Evolutionary conservation across 441 rosid species (phyloP), one percentile per base, ranked within the genome.

Genomic region (Syzygium syzygioides): DNA sequence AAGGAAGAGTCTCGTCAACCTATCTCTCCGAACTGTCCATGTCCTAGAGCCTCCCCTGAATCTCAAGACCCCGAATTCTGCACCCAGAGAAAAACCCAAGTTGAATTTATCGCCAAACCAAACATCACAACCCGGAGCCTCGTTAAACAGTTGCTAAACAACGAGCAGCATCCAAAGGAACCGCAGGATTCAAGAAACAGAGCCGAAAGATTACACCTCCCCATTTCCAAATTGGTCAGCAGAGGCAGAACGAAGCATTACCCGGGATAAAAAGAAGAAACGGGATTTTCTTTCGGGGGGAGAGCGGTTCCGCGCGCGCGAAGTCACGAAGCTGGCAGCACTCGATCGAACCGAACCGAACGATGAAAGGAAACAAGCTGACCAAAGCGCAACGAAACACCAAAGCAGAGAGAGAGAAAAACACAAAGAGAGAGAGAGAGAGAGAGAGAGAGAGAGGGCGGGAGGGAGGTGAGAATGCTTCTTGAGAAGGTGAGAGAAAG

Each of bases 221-320:
- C 83, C 83, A 41, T 76, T 41, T 76, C 53, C 53, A 37, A 37
- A 71, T 71, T 37, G 50, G 8, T 37, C 50, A 11, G 50, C 80
- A 37, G 48, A 45, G 48, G 48, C 48, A 45, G 50, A 48, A 71
- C 9, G 25, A 71, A 34, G 80, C 80, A 71, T 34, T 11, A 71
- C 80, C 6, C 50, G 50, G 79, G 7, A 6, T 0, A 34, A 71
- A 0, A 37, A 2, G 2, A 0, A 34, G 10, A 1, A 37, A 34
- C 80, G 50, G 50, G 37, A 6, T 20, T 34, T 3, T 19, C 19
- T n/a, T 66, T 1, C 60, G 7, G 55, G 12, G 60, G 25, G 20
- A 11, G 12, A 41, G 60, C 60, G 60, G 14, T 57, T 57, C 25
- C 28, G 28, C 79, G 41, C 79, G 79, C 79, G 37, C 79, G 25